Evolutionary conservation across 257 asterid genomes (phyloP).

Genomic region (Anisodus acutangulus): DNA sequence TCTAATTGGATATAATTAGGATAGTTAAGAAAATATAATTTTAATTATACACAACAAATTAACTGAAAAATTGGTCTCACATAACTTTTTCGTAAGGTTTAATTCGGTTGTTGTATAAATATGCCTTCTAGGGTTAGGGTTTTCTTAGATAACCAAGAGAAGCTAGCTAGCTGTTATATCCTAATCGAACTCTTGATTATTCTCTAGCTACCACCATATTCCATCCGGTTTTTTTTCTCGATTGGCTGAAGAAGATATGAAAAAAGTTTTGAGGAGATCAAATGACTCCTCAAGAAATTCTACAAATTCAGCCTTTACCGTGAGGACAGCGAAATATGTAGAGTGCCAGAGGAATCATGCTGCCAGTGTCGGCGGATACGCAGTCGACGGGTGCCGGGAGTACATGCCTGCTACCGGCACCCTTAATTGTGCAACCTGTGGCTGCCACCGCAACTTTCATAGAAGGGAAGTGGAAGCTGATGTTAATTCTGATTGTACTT

Average conservation of each 20-base stretch:
- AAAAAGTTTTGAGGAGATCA: conserved; percentile 50
- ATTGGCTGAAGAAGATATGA: conserved; percentile 39
- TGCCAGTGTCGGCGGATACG: conserved; percentile 79
- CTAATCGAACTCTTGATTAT: neutral
- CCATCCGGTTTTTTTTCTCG: neutral
- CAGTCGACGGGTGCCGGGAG: conserved; percentile 94
- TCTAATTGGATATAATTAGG: neutral
- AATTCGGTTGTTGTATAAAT: conserved; percentile 49
- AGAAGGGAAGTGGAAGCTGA: conserved; percentile 60
- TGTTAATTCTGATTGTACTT: conserved; percentile 47
- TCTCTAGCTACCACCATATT: conserved; percentile 17
- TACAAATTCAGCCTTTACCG: conserved; percentile 41
- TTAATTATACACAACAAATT: neutral
- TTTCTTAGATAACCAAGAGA: conserved; percentile 39
- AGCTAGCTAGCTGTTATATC: conserved; percentile 17
- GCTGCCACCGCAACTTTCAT: conserved; percentile 89
- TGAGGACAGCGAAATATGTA: conserved; percentile 52
- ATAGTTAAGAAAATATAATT: neutral
- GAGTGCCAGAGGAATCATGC: conserved; percentile 98
- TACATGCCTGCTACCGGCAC: conserved; percentile 67
- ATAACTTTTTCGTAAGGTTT: neutral
- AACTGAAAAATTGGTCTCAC: neutral
- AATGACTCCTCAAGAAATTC: conserved; percentile 39
- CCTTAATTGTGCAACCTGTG: conserved; percentile 88
- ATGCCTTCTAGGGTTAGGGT: conserved; percentile 66